Evolutionary conservation across 192 early-diverging fungal species (phyloP).

Genomic region (Diversispora epigaea): DNA sequence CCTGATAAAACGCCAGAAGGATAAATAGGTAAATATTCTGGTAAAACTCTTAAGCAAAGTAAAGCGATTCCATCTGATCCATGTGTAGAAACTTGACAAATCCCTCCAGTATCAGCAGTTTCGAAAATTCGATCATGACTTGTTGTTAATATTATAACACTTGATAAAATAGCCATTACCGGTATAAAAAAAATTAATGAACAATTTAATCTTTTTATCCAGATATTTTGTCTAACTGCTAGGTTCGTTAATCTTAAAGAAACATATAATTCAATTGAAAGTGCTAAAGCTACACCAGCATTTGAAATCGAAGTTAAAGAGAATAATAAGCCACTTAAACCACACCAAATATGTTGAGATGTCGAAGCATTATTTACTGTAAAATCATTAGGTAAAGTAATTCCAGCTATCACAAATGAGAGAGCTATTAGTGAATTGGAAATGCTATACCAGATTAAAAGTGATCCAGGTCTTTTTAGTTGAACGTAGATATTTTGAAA

Average conservation of each 20-base stretch:
- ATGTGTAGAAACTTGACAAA: slow-evolving; percentile 13
- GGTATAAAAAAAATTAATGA: background rate
- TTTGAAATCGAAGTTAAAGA: slow-evolving; percentile 4
- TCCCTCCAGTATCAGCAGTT: background rate
- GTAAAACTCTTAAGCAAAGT: slow-evolving; percentile 4
- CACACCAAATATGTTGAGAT: background rate
- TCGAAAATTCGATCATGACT: background rate
- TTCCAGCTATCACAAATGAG: slow-evolving; percentile 8
- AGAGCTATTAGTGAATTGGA: slow-evolving; percentile 9
- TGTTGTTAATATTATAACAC: background rate
- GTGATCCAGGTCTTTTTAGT: slow-evolving; percentile 15
- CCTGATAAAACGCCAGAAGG: slow-evolving; percentile 14
- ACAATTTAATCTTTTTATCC: slow-evolving; percentile 1
- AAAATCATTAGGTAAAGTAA: slow-evolving; percentile 3
- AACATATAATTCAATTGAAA: slow-evolving; percentile 17
- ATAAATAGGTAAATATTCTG: slow-evolving; percentile 6
- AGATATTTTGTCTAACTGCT: background rate
- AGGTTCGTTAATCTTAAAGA: background rate
- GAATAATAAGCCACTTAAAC: background rate
- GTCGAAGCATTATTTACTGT: background rate
- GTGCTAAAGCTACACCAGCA: background rate
- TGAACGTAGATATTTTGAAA: slow-evolving; percentile 30
- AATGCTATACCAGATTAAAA: slow-evolving; percentile 11
- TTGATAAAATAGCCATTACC: background rate
- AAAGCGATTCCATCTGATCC: background rate